Conservation (phyloP, 1,284 basidiomycete genomes). For the Microbotryomycetes sp. region DNA sequence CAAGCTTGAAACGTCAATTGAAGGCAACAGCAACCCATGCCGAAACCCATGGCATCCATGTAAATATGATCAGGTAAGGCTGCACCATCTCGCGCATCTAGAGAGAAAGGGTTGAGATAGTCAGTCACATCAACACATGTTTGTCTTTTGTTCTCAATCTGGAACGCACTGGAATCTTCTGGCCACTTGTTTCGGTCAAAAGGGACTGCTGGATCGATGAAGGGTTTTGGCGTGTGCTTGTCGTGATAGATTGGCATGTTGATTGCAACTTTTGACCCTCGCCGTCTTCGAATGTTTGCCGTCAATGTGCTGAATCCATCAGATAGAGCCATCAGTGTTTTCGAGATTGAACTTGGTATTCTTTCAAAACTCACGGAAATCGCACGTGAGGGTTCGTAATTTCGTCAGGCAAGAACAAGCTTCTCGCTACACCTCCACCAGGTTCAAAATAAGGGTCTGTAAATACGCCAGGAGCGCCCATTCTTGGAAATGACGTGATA, state of each 20-base stretch:
- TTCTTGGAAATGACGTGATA: constrained; percentile 87
- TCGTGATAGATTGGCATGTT: constrained; percentile 93
- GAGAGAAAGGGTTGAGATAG: constrained; percentile 5
- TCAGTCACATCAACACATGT: background rate
- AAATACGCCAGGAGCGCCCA: constrained; percentile 79
- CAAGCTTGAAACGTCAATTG: constrained; percentile 98
- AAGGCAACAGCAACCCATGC: constrained; percentile 97
- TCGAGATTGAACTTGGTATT: background rate
- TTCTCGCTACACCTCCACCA: constrained; percentile 72
- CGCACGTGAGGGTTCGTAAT: constrained; percentile 95
- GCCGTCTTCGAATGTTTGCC: constrained; percentile 83
- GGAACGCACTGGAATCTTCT: constrained; percentile 63
- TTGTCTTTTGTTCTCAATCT: background rate
- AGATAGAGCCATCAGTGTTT: background rate
- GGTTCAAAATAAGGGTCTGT: constrained; percentile 83
- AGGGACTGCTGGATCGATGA: constrained; percentile 83
- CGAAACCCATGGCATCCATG: constrained; percentile 99
- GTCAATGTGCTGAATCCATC: constrained; percentile 67
- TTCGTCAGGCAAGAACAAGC: constrained; percentile 89
- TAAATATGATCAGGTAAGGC: constrained; percentile 89
- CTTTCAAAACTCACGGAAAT: constrained; percentile 69
- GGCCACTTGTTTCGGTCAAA: constrained; percentile 71
- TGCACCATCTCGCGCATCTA: constrained; percentile 80
- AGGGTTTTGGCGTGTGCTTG: constrained; percentile 75
- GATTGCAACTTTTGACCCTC: constrained; percentile 91